Evolutionary conservation across 2,329 filamentous ascomycete genomes (phyloP), one percentile per base, ranked within the genome.

Genomic region (Aspergillus neoniger): DNA sequence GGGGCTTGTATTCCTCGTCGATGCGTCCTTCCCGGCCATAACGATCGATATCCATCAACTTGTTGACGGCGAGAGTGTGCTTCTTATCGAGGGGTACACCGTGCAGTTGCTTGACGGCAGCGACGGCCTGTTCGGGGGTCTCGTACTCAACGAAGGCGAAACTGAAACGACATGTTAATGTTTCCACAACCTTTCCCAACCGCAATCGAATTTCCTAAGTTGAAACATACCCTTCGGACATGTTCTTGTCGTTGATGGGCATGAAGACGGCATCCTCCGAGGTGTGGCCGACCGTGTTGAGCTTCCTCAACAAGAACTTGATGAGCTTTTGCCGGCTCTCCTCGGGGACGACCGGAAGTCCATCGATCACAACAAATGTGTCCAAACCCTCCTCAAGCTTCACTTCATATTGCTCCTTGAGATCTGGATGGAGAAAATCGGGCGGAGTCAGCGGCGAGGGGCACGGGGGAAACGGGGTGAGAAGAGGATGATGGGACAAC

Each of bases 71-170:
- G 70, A 99, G 87, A 55, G 87, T 96, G 84, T 99, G 93, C 82
- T 89, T 97, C 86, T 96, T 98, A 82, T 99, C 95, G 72, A 99
- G 90, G 48, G 94, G 86, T 5, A 90, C 88, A 71, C 87, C 86
- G 78, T 99, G 88, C 61, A 99, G 89, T 72, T 91, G 87, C 77
- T 96, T 93, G 70, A 93, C 91, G 59, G 94, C 95, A 57, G 91
- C 91, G 59, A 91, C 85, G 28, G 95, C 95, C 82, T 98, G 93
- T 73, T 90, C 91, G 59, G 95, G 85, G 12, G 92, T 92, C 65
- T 92, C 90, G 80, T 94, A 99, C 78, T 99, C 95, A 71, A 99
- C 92, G 75, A 99, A 99, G 61, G 95, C 95, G 74, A 96, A 99
- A 67, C 92, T 96, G 64, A 61, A 59, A 60, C 36, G 36, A 61